Evolutionary conservation across 1,284 basidiomycete genomes (phyloP), one percentile per base, ranked within the genome.

Genomic region (Rhodotorula mucilaginosa): DNA sequence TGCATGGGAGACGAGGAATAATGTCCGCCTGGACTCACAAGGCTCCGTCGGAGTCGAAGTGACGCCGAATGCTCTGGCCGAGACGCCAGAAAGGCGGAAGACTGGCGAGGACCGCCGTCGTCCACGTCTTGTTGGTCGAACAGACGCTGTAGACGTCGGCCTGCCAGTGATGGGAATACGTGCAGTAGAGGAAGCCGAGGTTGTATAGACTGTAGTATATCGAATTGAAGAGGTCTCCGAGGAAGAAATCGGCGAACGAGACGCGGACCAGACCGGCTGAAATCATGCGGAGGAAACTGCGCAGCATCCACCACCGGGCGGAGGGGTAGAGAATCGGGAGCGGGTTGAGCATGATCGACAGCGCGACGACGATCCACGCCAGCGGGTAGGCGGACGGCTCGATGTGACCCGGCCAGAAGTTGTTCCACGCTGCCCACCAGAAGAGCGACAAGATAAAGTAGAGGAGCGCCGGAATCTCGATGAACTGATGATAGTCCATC

Each of bases 401-500:
- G 54, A 82, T 80, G 2, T 75, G 52, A 7, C 62, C 61, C 5
- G 78, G 79, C 64, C 78, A 75, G 63, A 75, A 75, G 58, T 76
- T 75, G 58, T 52, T 59, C 63, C 65, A 76, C 0, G 73, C 67
- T 8, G 67, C 65, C 75, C 75, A 76, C 31, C 65, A 76, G 66
- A 71, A 73, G 18, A 76, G 65, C 1, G 71, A 73, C 19, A 72
- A 56, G 48, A 71, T 63, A 58, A 73, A 71, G 66, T 64, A 71
- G 29, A 76, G 61, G 44, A 70, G 15, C 1, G 75, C 69, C 1
- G 75, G 75, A 2, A 70, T 63, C 47, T 74, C 75, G 70, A 93
- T 88, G 79, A 90, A 97, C 80, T 92, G 87, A 54, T 89, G 86
- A 77, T 88, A 86, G 79, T 97, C 92, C 64, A 96, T 83, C 51